Base-by-base conservation (phyloP, 2,329 filamentous ascomycete genomes). In the Amylocarpus encephaloides region DNA sequence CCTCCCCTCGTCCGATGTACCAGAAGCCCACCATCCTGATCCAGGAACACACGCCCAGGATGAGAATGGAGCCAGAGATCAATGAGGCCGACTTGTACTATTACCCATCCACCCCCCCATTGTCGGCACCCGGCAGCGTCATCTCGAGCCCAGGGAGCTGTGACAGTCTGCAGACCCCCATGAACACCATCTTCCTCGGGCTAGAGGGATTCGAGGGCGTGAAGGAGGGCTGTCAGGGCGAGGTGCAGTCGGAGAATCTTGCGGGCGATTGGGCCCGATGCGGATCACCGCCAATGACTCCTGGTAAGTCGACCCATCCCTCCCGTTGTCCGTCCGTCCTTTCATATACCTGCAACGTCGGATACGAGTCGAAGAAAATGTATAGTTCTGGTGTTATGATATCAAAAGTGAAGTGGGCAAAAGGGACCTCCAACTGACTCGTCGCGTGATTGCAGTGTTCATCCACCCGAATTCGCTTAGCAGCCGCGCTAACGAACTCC, bases 271-370 rank as follows among this genome's bases (percentile, higher is more conserved):
- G 88, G 85, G 76, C 85, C 50, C 82, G 78, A 66, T 85, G 82
- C 53, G 79, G 80, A 51, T 95, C 91, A 30, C 90, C 91, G 46
- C 88, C 89, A 19, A 82, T 95, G 79, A 94, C 89, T 63, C 90
- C 91, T 79, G 82, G 89, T 95, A 84, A 74, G 88, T 80, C n/a
- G 9, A 43, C 5, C 5, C 10, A 19, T 11, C 16, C 19, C 42
- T 32, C 9, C 16, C 33, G 11, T 29, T 30, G 13, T 34, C 19
- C 42, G 5, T 16, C 15, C 15, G 18, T 35, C 30, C 15, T 34
- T 15, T 35, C 40, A 48, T 48, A 33, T 43, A 43, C 30, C 39
- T 43, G 32, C 43, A 46, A 36, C 43, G 32, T 18, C 9, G 22
- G n/a, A 41, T 26, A 16, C 18, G 26, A 34, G 45, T 30, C 35